Base-by-base conservation (phyloP, 2,329 filamentous ascomycete genomes). In the Neonectria faginata region DNA sequence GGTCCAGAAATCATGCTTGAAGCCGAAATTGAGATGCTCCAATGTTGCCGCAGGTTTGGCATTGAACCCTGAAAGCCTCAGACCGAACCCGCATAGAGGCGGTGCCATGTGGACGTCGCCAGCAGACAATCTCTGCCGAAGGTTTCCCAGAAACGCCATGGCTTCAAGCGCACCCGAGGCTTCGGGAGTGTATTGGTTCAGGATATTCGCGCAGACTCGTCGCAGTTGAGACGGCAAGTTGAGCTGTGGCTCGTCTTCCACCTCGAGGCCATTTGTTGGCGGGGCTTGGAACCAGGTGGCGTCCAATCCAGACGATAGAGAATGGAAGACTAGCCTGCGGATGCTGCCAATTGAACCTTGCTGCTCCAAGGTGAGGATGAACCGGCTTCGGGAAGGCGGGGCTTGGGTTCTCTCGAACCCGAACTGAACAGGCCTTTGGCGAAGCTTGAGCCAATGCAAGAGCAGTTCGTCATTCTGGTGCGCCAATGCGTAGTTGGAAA, bases 61-160 rank as follows among this genome's bases (percentile, higher is more conserved):
- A 18, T 73, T 63, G 31, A 72, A 62, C 29, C 76, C 76, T 22
- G 79, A 78, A 41, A 78, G 62, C 53, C 62, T 67, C 54, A 80
- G 62, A 1, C 72, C 78, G 31, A 77, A 60, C 16, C 72, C 70
- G 45, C 75, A 73, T 9, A 83, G 64, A 2, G 72, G 50, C 0
- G 65, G 47, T 12, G 77, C 71, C 6, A 80, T 48, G 25, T 68
- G 60, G 7, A 67, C 54, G 5, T 63, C 67, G 20, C 71, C 61
- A 8, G 64, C 63, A 3, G 75, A 69, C 10, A 82, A 69, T 47
- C 75, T 76, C 47, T 80, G 72, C 27, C 74, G 68, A 14, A 84
- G 58, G 64, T 83, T 82, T 57, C 83, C 81, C 25, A 85, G 67
- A 54, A 84, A 77, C 1, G 72, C 65, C 42, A 84, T 70, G 11